Conservation (phyloP, 2,329 filamentous ascomycete species). For the Trichoderma gracile region DNA sequence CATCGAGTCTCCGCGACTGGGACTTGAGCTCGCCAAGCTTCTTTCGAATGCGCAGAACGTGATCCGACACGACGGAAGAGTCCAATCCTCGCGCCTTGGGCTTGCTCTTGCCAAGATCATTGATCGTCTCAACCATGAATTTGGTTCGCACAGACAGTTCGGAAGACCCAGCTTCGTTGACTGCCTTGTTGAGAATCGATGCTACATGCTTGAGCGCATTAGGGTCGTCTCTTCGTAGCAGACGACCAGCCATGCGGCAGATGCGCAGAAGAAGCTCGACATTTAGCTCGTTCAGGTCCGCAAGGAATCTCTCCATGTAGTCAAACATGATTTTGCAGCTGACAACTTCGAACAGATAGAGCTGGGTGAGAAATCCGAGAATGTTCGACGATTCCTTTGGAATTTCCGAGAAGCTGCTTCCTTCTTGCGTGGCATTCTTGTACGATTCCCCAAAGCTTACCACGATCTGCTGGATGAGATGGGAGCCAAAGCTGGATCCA, state of each 20-base stretch:
- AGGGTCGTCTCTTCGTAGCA: conserved; percentile 86
- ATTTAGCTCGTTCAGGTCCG: conserved; percentile 76
- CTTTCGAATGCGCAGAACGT: conserved; percentile 87
- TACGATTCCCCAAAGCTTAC: conserved; percentile 72
- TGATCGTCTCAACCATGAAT: conserved; percentile 97
- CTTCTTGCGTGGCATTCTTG: conserved; percentile 43
- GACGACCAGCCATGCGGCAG: conserved; percentile 76
- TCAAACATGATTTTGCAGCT: conserved; percentile 85
- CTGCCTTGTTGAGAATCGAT: conserved; percentile 70
- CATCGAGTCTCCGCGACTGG: conserved; percentile 60
- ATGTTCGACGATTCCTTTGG: conserved; percentile 63
- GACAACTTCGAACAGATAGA: conserved; percentile 91
- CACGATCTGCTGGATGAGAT: conserved; percentile 77
- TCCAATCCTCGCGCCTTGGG: conserved; percentile 73
- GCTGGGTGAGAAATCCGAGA: conserved; percentile 76
- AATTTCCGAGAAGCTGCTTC: conserved; percentile 43
- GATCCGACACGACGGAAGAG: conserved; percentile 73
- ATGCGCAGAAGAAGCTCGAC: conserved; percentile 85
- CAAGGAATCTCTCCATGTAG: conserved; percentile 77
- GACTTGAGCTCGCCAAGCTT: conserved; percentile 74
- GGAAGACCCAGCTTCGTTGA: conserved; percentile 65
- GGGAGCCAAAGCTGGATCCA: conserved; percentile 86
- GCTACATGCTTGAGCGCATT: conserved; percentile 88
- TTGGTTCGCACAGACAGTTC: conserved; percentile 84
- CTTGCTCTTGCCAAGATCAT: conserved; percentile 91